Evolutionary conservation across 164 flowering plant species (phyloP), one percentile per base, ranked within the genome.

Genomic region (Paratinospora sagittata): DNA sequence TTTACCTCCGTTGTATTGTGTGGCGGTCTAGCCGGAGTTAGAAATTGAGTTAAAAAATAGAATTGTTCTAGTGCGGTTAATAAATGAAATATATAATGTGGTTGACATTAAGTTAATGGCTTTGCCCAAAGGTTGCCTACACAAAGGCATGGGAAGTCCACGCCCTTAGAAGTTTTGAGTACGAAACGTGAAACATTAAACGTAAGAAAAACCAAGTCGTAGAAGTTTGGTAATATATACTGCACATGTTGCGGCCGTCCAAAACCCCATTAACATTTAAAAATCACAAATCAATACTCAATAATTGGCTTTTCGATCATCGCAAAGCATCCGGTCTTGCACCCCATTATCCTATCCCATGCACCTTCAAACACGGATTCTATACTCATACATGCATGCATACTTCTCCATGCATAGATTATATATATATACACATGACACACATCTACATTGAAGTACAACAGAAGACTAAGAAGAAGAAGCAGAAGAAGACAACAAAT

Each of bases 271-370:
- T 30, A 2, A 66, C 61, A 66, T 0, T 49, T 11, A 6, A 19
- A 36, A 5, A 27, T 23, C 0, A 9, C 12, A 43, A 63, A 26
- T 12, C 13, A 26, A 34, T 62, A 10, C 5, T 27, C 64, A 39
- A 19, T 6, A 39, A 75, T 64, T 27, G 30, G 11, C 63, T 67
- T 71, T 71, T 67, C 66, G 33, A 67, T 16, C 24, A 6, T 70
- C 77, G 73, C n/a, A 66, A 75, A 70, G 43, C 30, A 33, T 14
- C 19, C 76, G 81, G 72, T 74, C 82, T 39, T 79, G 81, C 73
- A 41, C 72, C 77, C 73, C 27, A 52, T 23, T 1, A 57, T 10
- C 61, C 70, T 66, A 33, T 61, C 74, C 65, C 13, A 49, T 30
- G 34, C 11, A 21, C 75, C 81, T 43, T 2, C 45, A 65, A 72